Conservation (phyloP, 768 basidiomycete genomes). For the Leucosporidium scottii region DNA sequence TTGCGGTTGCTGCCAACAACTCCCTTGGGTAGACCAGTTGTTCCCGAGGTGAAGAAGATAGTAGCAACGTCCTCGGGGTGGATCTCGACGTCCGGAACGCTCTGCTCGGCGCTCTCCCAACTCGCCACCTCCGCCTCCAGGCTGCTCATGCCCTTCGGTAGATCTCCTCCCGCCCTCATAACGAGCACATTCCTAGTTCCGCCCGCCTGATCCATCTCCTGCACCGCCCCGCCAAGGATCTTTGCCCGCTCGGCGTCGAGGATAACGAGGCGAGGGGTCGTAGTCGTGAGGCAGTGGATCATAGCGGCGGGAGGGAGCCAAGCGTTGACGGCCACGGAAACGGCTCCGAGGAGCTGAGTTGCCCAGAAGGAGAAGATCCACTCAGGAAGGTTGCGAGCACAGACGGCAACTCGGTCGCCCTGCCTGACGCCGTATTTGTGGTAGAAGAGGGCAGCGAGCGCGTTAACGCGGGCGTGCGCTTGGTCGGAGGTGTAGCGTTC, state of each 20-base stretch:
- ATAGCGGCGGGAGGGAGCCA: conserved; percentile 45
- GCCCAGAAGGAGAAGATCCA: conserved; percentile 51
- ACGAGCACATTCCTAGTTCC: conserved; percentile 28
- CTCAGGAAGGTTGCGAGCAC: conserved; percentile 59
- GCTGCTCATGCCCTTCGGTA: conserved; percentile 46
- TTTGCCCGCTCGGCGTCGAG: conserved; percentile 53
- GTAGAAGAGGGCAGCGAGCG: conserved; percentile 27
- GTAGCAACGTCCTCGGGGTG: conserved; percentile 51
- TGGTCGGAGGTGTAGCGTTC: conserved; percentile 50
- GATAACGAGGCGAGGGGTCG: conserved; percentile 53
- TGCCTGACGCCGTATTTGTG: conserved; percentile 51
- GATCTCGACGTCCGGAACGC: conserved; percentile 13
- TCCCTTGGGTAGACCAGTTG: conserved; percentile 59
- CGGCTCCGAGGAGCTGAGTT: conserved; percentile 58
- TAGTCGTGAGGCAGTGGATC: conserved; percentile 52
- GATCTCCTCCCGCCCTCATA: conserved; percentile 8
- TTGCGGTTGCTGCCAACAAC: conserved; percentile 61
- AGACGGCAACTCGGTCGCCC: conserved; percentile 52
- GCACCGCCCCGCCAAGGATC: neutral
- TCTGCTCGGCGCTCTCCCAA: conserved; percentile 38
- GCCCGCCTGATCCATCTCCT: neutral
- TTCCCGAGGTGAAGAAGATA: conserved; percentile 60
- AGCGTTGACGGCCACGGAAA: conserved; percentile 52
- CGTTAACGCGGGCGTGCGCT: conserved; percentile 40
- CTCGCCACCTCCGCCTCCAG: conserved; percentile 35